Evolutionary conservation across 2,329 filamentous ascomycete species (phyloP), one percentile per base, ranked within the genome.

Genomic region (Calonectria ilicicola): DNA sequence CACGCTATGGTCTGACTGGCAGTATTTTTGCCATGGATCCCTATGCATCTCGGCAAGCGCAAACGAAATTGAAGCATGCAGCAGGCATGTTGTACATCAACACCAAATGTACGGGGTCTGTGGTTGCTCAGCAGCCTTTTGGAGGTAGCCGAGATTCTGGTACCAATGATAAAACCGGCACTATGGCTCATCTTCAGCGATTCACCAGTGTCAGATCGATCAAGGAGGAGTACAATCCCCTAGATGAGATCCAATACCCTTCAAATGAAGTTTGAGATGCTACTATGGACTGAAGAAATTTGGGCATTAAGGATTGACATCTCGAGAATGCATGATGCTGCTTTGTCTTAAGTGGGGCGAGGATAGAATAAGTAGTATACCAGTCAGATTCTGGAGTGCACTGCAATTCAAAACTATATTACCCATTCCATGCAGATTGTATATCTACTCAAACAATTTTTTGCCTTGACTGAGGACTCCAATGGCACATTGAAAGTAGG

Each of bases 31-130:
- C 53, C 9, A 26, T 23, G n/a, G 53, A 58, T n/a, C 53, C 53
- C 7, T 58, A 58, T 21, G 53, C 32, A 9, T 40, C 53, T 23
- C n/a, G 32, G 3, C 53, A 58, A 40, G 53, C 53, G 2, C 53
- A 40, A 8, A 58, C 53, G 4, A 58, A 58, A 21, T 19, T 58
- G 32, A 58, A 40, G 32, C 53, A 58, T 26, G 53, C 53, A 10
- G 53, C 53, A 8, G 53, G 53, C 3, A 58, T 58, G 53, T 10
- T 58, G 53, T 58, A 58, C n/a, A 58, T 58, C n/a, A 58, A 58
- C 12, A 58, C 53, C 32, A 58, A 58, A n/a, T 58, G 53, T 15
- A 58, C 53, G 5, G 53, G 53, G 9, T 58, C 53, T 26, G 21
- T 58, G 21, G 53, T 58, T 40, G 53, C 32, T 14, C 53, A 58